These are phyloP conservation scores for Cyberlindnera galapagoensis DNA, from an alignment of 805 yeast genomes.

Conservation along the genomic window DNA sequence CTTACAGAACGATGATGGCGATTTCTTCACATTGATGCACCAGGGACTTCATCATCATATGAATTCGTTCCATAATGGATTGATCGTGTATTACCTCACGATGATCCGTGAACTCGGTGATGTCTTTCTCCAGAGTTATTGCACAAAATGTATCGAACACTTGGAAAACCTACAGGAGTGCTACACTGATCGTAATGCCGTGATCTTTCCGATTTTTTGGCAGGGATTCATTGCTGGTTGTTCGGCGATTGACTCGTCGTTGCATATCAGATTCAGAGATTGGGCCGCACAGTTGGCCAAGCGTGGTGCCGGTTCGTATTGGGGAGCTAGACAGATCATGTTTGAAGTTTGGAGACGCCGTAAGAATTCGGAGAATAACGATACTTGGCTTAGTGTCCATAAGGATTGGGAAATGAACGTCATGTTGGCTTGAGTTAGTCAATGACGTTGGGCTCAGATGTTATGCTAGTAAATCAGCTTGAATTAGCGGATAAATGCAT, in stretches of 20 bases:
- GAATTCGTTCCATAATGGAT: slow-evolving; percentile 67
- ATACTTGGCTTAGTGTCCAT: slow-evolving; percentile 74
- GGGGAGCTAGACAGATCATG: slow-evolving; percentile 84
- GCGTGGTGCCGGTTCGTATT: slow-evolving; percentile 69
- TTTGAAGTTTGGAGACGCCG: slow-evolving; percentile 80
- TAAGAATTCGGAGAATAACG: slow-evolving; percentile 47
- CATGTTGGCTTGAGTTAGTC: slow-evolving; percentile 44
- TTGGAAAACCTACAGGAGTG: slow-evolving; percentile 55
- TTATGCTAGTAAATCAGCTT: no score
- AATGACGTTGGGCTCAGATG: no score
- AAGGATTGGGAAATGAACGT: slow-evolving; percentile 82
- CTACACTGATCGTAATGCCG: slow-evolving; percentile 41
- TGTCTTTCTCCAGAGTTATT: slow-evolving; percentile 52
- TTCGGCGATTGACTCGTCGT: slow-evolving; percentile 51
- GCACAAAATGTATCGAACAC: slow-evolving; percentile 54
- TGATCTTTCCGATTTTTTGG: slow-evolving; percentile 77
- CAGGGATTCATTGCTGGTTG: slow-evolving; percentile 87
- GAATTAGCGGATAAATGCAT: no score
- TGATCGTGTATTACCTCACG: slow-evolving; percentile 65
- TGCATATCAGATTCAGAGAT: slow-evolving; percentile 60
- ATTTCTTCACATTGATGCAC: slow-evolving; percentile 32
- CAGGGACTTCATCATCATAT: slow-evolving; percentile 77
- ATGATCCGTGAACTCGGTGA: slow-evolving; percentile 53
- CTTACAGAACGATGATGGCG: slow-evolving; percentile 31
- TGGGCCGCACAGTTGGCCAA: slow-evolving; percentile 51